Base-by-base conservation (phyloP, 2,329 filamentous ascomycete species). In the Curvularia eragrostidis region DNA sequence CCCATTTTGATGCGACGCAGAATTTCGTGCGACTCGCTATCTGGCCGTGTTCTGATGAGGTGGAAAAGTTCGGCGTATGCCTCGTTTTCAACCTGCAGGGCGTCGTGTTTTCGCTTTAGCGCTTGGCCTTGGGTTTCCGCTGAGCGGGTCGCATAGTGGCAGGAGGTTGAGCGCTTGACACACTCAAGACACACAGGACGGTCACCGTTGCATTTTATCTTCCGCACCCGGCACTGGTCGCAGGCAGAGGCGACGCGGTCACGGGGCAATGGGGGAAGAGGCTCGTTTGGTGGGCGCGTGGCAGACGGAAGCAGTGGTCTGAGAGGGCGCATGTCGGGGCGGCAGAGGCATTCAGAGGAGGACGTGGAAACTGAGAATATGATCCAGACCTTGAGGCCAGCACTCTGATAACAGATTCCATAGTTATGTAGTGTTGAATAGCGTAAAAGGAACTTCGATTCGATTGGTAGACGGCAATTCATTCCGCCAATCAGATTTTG, bases 1-100 rank as follows among this genome's bases (percentile, higher is more conserved):
- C 66, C 65, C 34, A 47, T 59, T 30, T 54, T 60, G 32, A 68
- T 58, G 23, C 63, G 32, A 8, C 62, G 42, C 21, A 67, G 18
- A 30, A 69, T 57, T 28, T 56, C 62, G 9, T 48, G 32, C 2
- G 51, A 51, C 9, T 65, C 63, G 19, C 54, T 42, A 18, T 65
- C 65, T 13, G 61, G 24, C 8, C 56, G 23, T 7, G 56, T 56
- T 24, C 56, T 48, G 10, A 66, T 54, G 10, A 66, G 42, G 8
- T 49, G 24, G 42, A 65, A 60, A 3, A 65, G 26, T 34, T 67
- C 61, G 13, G 56, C 50, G 19, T 67, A 64, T 0, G 47, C 58
- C 6, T 58, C 54, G 39, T 63, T 61, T 18, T 62, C 57, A 13
- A 47, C 47, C 32, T 57, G 54, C 9, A 66, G 42, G 1, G 28